These are phyloP conservation scores for Lachancea meyersii DNA, from an alignment of 805 yeast genomes.

Conservation along the genomic window DNA sequence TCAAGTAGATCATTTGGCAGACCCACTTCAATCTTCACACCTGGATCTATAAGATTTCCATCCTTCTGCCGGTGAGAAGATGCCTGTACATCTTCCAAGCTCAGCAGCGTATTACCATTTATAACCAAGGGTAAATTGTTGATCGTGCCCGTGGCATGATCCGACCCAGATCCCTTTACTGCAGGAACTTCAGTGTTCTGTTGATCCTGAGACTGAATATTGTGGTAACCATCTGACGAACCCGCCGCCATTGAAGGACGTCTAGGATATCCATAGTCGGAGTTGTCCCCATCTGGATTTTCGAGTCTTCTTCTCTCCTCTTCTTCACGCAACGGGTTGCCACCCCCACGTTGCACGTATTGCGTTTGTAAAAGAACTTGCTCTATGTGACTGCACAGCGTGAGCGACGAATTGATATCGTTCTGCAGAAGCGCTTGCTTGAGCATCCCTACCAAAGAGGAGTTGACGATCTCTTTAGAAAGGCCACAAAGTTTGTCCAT, in stretches of 20 bases:
- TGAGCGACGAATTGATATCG: conserved; percentile 19
- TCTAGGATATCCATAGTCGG: conserved; percentile 4
- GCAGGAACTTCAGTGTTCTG: background rate
- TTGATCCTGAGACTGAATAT: conserved; percentile 2
- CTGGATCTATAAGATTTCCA: background rate
- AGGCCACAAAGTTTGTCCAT: conserved; percentile 19
- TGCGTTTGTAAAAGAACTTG: conserved; percentile 18
- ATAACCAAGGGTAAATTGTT: conserved; percentile 15
- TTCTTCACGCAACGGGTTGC: conserved; percentile 20
- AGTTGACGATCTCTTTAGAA: conserved; percentile 9
- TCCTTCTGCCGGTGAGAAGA: background rate
- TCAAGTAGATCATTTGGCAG: background rate
- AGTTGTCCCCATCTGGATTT: conserved; percentile 8
- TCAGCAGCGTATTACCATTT: conserved; percentile 13
- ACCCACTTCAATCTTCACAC: conserved; percentile 1
- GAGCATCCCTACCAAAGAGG: conserved; percentile 16
- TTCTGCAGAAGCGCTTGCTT: conserved; percentile 22
- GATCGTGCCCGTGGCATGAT: conserved; percentile 17
- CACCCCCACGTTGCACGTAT: conserved; percentile 25
- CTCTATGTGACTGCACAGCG: conserved; percentile 21
- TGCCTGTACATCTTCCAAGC: conserved; percentile 8
- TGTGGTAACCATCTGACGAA: conserved; percentile 3
- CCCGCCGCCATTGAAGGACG: conserved; percentile 4
- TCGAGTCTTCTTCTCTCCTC: conserved; percentile 10
- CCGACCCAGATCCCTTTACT: background rate